phyloP scores from a whole-genome alignment of 768 basidiomycete genomes.

The Boletus rubropictus region DNA sequence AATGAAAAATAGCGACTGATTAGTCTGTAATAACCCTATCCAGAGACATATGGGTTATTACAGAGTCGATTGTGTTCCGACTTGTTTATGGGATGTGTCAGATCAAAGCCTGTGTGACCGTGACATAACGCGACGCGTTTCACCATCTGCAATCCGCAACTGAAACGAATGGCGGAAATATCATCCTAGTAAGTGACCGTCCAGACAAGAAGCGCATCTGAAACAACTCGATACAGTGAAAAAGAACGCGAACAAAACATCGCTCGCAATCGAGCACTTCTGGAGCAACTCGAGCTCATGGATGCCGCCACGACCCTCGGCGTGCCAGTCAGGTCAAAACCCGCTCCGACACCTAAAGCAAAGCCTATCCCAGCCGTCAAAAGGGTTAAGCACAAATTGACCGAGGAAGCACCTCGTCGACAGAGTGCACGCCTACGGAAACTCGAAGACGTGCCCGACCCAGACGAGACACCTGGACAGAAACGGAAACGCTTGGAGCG shows the following conservation, averaged over 20 bases:
- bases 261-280: slow-evolving; percentile 68
- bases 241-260: slow-evolving; percentile 76
- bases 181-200: slow-evolving; percentile 46
- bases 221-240: slow-evolving; percentile 38
- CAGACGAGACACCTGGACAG: slow-evolving; percentile 59
- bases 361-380: slow-evolving; percentile 61
- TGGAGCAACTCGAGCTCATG: slow-evolving; percentile 66
- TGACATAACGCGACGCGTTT: slow-evolving; percentile 31
- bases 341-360: slow-evolving; percentile 36
- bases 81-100: too few species aligned
- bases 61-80: too few species aligned
- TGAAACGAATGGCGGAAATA: slow-evolving; percentile 35
- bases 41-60: too few species aligned
- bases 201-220: neutral
- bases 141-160: neutral
- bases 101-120: slow-evolving; percentile 24
- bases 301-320: slow-evolving; percentile 48
- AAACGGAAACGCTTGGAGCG: slow-evolving; percentile 61
- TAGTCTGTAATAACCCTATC: too few species aligned
- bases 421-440: slow-evolving; percentile 59
- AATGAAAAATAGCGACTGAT: too few species aligned
- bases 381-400: slow-evolving; percentile 45
- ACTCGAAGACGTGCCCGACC: slow-evolving; percentile 37
- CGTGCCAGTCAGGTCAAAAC: slow-evolving; percentile 37
- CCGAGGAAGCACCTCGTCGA: slow-evolving; percentile 48